Base-by-base conservation (phyloP, 495 filamentous ascomycete species). In the Aspergillus ostianus region DNA sequence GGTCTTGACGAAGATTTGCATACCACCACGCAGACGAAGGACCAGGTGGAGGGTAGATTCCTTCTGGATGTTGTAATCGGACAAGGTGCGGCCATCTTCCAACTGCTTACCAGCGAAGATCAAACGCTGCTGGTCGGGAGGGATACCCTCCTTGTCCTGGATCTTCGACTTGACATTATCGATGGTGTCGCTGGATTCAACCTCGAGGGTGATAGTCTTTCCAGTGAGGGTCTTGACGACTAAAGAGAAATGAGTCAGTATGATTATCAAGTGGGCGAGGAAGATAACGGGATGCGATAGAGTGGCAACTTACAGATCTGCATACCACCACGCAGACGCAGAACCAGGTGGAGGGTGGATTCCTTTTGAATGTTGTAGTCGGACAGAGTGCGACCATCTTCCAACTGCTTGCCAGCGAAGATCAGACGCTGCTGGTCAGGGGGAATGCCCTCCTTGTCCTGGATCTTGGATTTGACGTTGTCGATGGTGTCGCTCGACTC, bases 321-420 rank as follows among this genome's bases (percentile, higher is more conserved):
- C 93, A 98, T 98, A 73, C 93, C 93, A 79, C 93, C 93, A 81
- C 93, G 94, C 12, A 98, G 92, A 79, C 93, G 94, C 53, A 98
- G 93, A 60, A 98, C 93, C 26, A 98, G 78, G 70, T 98, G 93
- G 29, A 97, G 89, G 23, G 93, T 97, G 13, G 88, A 92, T 77
- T 97, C 93, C 85, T 97, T 98, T 79, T 97, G 94, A 58, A 98
- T 97, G 74, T 97, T 98, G 82, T 98, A 98, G 75, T 98, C 93
- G 59, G 89, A 93, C 7, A 98, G 84, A 61, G 93, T 98, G 59
- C 93, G 93, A 63, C 93, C 93, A 72, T 98, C 93, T 73, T 98
- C 93, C 13, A 98, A 87, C 73, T 98, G 93, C 87, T 98, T 98
- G 63, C 93, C 93, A 62, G 93, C 93, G 71, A 98, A 98, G 80